These are phyloP conservation scores for Penicillium steckii DNA, from an alignment of 495 filamentous ascomycete genomes.

Conservation along the genomic window DNA sequence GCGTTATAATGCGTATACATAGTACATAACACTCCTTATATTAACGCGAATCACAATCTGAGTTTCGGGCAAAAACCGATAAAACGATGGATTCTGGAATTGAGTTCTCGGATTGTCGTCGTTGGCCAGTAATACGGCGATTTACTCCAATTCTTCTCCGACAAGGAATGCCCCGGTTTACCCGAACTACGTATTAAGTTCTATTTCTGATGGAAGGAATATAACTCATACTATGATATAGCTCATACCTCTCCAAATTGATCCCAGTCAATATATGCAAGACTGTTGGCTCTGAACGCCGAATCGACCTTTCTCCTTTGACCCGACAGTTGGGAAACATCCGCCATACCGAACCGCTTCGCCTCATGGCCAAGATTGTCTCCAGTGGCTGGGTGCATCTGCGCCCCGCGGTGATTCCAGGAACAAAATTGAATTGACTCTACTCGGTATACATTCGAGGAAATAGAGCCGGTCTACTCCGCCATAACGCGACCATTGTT, in stretches of 20 bases:
- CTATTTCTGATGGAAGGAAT: not conserved
- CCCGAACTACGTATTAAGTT: not conserved
- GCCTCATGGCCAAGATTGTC: not conserved
- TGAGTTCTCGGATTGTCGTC: conserved; percentile 6
- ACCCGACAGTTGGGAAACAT: conserved; percentile 5
- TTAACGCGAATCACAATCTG: conserved; percentile 1
- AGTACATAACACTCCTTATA: too few relatives aligned
- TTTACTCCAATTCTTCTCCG: conserved; percentile 10
- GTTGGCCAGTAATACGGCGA: not conserved
- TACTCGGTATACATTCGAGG: too few relatives aligned
- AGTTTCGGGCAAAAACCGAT: conserved; percentile 2
- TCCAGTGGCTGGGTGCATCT: not conserved
- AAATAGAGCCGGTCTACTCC: too few relatives aligned
- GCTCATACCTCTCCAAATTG: too few relatives aligned
- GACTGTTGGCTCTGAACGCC: conserved; percentile 2
- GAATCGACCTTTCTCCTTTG: not conserved
- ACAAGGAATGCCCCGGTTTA: not conserved
- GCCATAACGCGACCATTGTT: not conserved
- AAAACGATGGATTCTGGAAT: not conserved
- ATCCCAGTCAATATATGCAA: conserved; percentile 10
- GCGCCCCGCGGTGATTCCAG: not conserved
- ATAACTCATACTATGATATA: not conserved
- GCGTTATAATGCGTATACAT: too few relatives aligned
- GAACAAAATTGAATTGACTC: not conserved
- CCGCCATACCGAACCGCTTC: not conserved